Conservation (phyloP, 2,329 filamentous ascomycete genomes). For the Stagonosporopsis chrysanthemi region DNA sequence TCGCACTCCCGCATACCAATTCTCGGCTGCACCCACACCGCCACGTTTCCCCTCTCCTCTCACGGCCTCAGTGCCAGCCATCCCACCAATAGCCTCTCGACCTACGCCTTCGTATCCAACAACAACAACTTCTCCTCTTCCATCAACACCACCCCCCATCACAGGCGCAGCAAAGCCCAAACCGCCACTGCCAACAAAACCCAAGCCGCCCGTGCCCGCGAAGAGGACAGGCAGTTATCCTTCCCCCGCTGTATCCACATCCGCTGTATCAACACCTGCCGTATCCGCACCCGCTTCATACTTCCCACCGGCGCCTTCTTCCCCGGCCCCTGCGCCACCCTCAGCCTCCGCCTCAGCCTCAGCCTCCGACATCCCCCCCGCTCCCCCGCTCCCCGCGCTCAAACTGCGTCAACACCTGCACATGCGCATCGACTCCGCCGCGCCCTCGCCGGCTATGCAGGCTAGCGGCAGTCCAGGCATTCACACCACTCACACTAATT, state of each 20-base stretch:
- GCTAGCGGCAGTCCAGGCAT: not conserved
- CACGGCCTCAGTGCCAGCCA: not conserved
- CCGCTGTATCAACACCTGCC: too few relatives aligned
- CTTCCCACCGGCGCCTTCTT: not conserved
- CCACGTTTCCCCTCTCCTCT: not conserved
- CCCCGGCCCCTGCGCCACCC: not conserved
- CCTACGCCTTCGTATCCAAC: too few relatives aligned
- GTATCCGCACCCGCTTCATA: too few relatives aligned
- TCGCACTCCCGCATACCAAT: not conserved
- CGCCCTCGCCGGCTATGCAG: not conserved
- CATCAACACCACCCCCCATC: not conserved
- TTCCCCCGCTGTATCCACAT: not conserved
- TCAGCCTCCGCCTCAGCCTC: not conserved
- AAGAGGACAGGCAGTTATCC: not conserved
- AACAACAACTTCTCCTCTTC: too few relatives aligned
- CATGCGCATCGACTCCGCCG: slow-evolving; percentile 5
- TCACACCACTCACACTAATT: too few relatives aligned
- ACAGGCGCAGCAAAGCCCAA: not conserved
- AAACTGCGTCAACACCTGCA: not conserved
- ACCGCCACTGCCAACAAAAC: not conserved
- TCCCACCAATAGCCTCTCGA: not conserved
- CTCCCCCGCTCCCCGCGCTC: not conserved
- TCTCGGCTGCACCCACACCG: not conserved
- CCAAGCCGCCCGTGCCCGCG: slow-evolving; percentile 1
- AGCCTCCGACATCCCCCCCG: not conserved